Base-by-base conservation (phyloP, 2,329 filamentous ascomycete genomes). In the Lachnellula willkommii region DNA sequence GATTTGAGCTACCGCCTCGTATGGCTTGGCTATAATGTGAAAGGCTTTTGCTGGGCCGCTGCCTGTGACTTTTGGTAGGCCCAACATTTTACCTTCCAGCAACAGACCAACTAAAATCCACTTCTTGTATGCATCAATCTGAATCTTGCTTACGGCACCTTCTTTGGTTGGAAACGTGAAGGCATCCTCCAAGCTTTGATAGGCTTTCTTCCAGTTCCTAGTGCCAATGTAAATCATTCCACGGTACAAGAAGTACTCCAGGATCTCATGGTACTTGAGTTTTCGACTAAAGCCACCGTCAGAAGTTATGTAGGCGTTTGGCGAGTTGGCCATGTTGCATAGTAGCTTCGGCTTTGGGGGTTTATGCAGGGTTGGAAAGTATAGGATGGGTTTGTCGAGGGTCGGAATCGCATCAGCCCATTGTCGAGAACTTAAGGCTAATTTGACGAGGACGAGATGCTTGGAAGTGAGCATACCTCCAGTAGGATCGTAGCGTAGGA, bases 111-210 rank as follows among this genome's bases (percentile, higher is more conserved):
- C 79, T 15, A 99, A 74, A 8, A 95, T 69, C 88, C 90, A 96
- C 72, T 93, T 95, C 74, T 93, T 95, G 76, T 95, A 93, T 5
- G 90, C 89, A 62, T 96, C 90, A 4, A 88, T 77, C 87, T 94
- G 94, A 50, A 95, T 79, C 69, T 84, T 86, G 70, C 87, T 93
- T 12, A 83, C 77, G 37, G 82, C 78, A 35, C 78, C 75, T 20
- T 84, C 85, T 51, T 75, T 77, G 0, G 79, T 76, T 0, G 91
- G 89, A 55, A 85, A 84, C 3, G 85, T 81, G 37, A 95, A 75
- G 45, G 83, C 80, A 56, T 82, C 78, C 63, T 84, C 81, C 26
- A 91, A 77, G 32, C 84, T 83, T 39, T 77, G 77, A 15, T 78
- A 72, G 0, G 88, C 86, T 55, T 79, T 80, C 17, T 72, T 67